phyloP scores from a whole-genome alignment of 345 rosid species.

The Tarenaya hassleriana region DNA sequence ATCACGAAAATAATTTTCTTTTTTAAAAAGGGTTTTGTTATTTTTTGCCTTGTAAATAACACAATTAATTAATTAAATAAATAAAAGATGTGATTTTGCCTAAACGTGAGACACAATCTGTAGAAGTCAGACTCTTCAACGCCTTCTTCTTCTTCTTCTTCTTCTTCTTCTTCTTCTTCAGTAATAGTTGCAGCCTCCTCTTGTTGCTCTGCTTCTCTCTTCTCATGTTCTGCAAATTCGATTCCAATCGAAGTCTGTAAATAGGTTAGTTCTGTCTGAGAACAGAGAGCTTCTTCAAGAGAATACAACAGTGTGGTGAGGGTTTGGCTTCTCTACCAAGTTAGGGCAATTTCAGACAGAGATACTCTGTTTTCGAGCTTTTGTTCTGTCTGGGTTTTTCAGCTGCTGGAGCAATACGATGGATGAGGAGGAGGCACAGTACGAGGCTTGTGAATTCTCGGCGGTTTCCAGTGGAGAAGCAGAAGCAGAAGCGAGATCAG shows the following conservation, averaged over 20 bases:
- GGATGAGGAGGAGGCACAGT: constrained; percentile 10
- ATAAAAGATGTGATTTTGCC: constrained; percentile 22
- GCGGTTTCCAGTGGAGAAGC: background rate
- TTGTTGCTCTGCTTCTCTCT: constrained; percentile 1
- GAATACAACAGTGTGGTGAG: background rate
- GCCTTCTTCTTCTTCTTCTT: constrained; percentile 17
- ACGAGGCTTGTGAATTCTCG: constrained; percentile 21
- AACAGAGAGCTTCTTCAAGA: background rate
- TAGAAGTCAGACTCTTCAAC: constrained; percentile 8
- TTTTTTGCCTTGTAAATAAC: too few relatives aligned
- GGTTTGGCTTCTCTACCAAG: constrained; percentile 20
- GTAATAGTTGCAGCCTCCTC: background rate
- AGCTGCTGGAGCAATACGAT: constrained; percentile 15
- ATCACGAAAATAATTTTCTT: background rate
- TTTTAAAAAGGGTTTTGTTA: constrained; percentile 10
- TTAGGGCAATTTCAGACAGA: background rate
- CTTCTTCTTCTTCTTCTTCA: constrained; percentile 4
- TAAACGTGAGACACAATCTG: constrained; percentile 31
- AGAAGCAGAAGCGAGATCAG: constrained; percentile 9
- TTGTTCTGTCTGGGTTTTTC: constrained; percentile 8
- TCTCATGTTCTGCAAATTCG: constrained; percentile 13
- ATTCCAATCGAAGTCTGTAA: too few relatives aligned
- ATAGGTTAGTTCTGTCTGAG: constrained; percentile 13
- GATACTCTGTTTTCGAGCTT: constrained; percentile 9
- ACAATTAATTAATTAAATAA: background rate